Conservation (phyloP, 2,329 filamentous ascomycete genomes). For the Fusarium sp. region DNA sequence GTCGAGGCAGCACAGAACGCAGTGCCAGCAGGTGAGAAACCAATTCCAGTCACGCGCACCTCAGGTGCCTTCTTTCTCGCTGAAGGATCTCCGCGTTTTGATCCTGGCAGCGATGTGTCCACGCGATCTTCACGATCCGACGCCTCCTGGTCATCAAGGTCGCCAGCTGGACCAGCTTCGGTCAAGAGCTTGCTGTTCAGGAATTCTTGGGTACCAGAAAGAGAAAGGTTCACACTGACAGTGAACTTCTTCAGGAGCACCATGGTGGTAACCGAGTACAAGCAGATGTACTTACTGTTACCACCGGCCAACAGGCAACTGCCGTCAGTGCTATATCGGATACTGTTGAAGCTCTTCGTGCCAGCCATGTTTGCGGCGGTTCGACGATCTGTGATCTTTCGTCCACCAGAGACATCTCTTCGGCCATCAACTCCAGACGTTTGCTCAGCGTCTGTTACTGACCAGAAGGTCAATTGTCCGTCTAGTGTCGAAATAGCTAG, state of each 20-base stretch:
- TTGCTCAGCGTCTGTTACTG: constrained; percentile 86
- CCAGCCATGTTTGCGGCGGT: constrained; percentile 91
- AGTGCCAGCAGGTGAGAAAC: constrained; percentile 88
- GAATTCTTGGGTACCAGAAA: constrained; percentile 97
- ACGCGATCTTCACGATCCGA: constrained; percentile 89
- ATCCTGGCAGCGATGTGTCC: constrained; percentile 83
- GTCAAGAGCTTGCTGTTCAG: constrained; percentile 92
- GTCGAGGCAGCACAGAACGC: constrained; percentile 96
- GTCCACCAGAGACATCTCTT: constrained; percentile 91
- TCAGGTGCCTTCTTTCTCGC: constrained; percentile 80
- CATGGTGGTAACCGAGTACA: constrained; percentile 95
- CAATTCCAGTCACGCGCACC: constrained; percentile 84
- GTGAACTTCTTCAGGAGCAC: constrained; percentile 95
- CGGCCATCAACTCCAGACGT: constrained; percentile 88
- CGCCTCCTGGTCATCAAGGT: constrained; percentile 89
- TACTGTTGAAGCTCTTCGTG: constrained; percentile 89
- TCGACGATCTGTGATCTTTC: constrained; percentile 86
- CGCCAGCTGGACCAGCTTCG: constrained; percentile 84
- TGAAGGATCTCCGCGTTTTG: constrained; percentile 86
- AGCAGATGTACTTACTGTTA: constrained; percentile 98
- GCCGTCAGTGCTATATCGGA: constrained; percentile 92
- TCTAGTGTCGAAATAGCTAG: constrained; percentile 93
- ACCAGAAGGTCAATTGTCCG: constrained; percentile 96
- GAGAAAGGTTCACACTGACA: constrained; percentile 92
- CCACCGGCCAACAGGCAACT: constrained; percentile 90